Base-by-base conservation (phyloP, 1,284 basidiomycete species). In the Pseudozyma tsukubaensis region DNA sequence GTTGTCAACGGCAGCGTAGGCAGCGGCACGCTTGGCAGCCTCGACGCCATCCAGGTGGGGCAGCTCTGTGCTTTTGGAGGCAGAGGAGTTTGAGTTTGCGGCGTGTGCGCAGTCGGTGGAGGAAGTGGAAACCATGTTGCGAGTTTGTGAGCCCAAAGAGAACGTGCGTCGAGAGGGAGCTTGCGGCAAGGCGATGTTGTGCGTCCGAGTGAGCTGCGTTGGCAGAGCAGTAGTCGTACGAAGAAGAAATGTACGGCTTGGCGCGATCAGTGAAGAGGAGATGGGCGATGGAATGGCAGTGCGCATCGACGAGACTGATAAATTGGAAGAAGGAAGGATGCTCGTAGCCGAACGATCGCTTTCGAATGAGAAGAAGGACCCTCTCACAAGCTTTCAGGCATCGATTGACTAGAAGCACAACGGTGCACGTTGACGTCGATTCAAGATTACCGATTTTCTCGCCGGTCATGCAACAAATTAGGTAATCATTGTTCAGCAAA, bases 1-100 rank as follows among this genome's bases (percentile, higher is more conserved):
- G 59, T 90, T 88, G 85, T 99, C 95, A 1, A 99, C 96, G 0
- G 97, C 96, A 4, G 93, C 92, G 86, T 91, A 97, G 2, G 95
- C 96, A 14, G 97, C 96, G 11, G 97, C 88, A 53, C 90, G 89
- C 86, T 99, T 99, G 21, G 94, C 91, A 37, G 79, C 77, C 53
- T 86, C 85, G 43, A 86, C 71, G 49, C 61, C 60, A 21, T 40
- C 32, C 29, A 76, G 48, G 19, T 64, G 55, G 13, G 58, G 35
- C 2, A 70, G 50, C 29, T 62, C 52, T 4, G 56, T 14, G 48
- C 71, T 74, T 62, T 74, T 74, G 58, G 45, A 58, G 0, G 72
- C 59, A 16, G 57, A 58, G 18, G 61, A 50, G 36, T 74, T 70
- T 44, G 50, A 51, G 52, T 68, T 68, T 57, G 70, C 59, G 59